phyloP scores from a whole-genome alignment of 225 moss, liverwort and hornwort species.

The Polytrichum commune region DNA sequence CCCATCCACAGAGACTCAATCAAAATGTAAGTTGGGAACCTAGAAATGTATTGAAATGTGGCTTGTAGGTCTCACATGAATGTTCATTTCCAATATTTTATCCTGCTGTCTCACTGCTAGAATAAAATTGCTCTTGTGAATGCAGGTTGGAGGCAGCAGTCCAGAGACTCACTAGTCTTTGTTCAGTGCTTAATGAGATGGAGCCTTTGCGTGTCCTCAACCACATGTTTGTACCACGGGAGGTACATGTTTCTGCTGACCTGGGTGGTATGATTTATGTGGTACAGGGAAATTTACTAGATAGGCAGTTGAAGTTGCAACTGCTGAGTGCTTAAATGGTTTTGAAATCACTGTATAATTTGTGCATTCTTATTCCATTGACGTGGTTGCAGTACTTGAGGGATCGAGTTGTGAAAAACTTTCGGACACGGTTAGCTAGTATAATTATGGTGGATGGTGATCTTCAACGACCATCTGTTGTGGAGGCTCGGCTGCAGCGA shows the following conservation, averaged over 20 bases:
- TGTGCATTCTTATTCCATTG: not conserved
- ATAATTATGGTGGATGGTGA: constrained; percentile 83
- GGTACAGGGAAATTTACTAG: not conserved
- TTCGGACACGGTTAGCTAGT: constrained; percentile 67
- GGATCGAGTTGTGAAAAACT: constrained; percentile 85
- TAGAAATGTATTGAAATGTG: too few species aligned
- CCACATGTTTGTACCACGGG: constrained; percentile 97
- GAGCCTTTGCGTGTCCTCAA: constrained; percentile 95
- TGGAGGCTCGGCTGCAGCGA: constrained; percentile 85
- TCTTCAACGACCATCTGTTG: constrained; percentile 80
- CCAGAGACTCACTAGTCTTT: constrained; percentile 95
- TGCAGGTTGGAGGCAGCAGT: constrained; percentile 95
- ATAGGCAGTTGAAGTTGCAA: too few species aligned
- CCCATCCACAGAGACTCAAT: constrained; percentile 80
- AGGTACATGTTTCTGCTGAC: constrained; percentile 32
- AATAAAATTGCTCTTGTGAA: not conserved
- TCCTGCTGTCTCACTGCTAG: not conserved
- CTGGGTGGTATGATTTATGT: not conserved
- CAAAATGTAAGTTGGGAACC: constrained; percentile 55
- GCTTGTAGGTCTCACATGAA: too few species aligned
- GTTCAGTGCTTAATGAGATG: constrained; percentile 98
- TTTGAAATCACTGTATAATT: not conserved
- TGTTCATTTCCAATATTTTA: too few species aligned
- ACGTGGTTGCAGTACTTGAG: constrained; percentile 70
- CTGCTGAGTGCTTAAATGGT: too few species aligned